phyloP scores from a whole-genome alignment of 2,329 filamentous ascomycete species.

The Nigrograna mackinnonii region DNA sequence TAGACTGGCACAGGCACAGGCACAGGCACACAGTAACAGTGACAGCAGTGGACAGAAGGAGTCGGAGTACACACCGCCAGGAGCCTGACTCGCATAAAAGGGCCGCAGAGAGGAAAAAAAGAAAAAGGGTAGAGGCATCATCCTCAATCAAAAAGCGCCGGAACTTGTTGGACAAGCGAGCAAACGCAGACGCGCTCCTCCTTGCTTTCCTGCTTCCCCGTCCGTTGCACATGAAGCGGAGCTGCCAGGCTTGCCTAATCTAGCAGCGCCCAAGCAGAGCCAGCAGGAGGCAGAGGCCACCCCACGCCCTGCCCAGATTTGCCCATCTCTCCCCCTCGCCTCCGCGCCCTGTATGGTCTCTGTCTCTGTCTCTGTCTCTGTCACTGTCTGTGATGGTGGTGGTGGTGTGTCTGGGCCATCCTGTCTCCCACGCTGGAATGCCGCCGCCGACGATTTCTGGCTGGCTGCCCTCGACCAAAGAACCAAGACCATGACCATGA shows the following conservation, averaged over 20 bases:
- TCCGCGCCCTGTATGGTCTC: too few species aligned
- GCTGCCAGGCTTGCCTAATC: constrained; percentile 9
- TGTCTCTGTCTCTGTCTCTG: too few species aligned
- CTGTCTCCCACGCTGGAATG: too few species aligned
- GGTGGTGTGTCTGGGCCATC: too few species aligned
- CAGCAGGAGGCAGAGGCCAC: constrained; percentile 25
- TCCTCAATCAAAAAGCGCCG: constrained; percentile 20
- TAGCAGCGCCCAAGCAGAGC: constrained; percentile 6
- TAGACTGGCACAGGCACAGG: too few species aligned
- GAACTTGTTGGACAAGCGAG: constrained; percentile 30
- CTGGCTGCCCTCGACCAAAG: not conserved
- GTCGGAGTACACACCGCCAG: constrained; percentile 21
- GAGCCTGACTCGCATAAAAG: constrained; percentile 30
- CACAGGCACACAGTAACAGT: too few species aligned
- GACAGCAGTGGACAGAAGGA: constrained; percentile 1
- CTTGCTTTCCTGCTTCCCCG: constrained; percentile 27
- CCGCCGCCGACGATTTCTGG: not conserved
- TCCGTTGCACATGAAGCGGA: constrained; percentile 29
- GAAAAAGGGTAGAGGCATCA: constrained; percentile 16
- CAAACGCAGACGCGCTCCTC: constrained; percentile 35
- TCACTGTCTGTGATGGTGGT: too few species aligned
- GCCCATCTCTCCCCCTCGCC: too few species aligned
- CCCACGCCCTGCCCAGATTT: constrained; percentile 35
- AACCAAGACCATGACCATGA: not conserved
- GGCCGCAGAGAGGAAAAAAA: constrained; percentile 21